phyloP scores from a whole-genome alignment of 1,284 basidiomycete genomes.

The Rhodotorula sp. region DNA sequence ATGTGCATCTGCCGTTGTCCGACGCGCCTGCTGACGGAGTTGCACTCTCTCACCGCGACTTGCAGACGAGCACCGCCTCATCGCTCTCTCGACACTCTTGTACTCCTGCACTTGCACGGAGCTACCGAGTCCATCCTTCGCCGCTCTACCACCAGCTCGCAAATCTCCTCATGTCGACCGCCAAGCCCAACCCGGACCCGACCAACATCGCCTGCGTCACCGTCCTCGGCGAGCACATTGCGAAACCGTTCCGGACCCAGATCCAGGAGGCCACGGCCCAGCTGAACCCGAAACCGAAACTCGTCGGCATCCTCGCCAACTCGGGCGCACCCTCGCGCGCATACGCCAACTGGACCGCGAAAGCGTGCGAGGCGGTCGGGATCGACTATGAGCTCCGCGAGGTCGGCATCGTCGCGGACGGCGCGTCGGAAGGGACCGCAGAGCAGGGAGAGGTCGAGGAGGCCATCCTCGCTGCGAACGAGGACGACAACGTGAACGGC shows the following conservation, averaged over 20 bases:
- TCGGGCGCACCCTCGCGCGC: slow-evolving; percentile 78
- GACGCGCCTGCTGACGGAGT: not conserved
- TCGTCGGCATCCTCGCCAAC: slow-evolving; percentile 90
- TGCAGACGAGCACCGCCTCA: slow-evolving; percentile 2
- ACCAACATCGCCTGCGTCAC: slow-evolving; percentile 14
- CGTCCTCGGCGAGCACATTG: slow-evolving; percentile 36
- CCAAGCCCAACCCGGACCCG: slow-evolving; percentile 4
- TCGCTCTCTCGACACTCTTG: not conserved
- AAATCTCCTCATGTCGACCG: not conserved
- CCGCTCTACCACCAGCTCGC: slow-evolving; percentile 1
- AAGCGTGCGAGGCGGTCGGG: slow-evolving; percentile 83
- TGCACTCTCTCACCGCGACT: not conserved
- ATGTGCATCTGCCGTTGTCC: too few relatives aligned
- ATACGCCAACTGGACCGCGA: slow-evolving; percentile 91
- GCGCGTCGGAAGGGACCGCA: slow-evolving; percentile 49
- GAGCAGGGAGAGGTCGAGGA: slow-evolving; percentile 65
- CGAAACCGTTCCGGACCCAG: slow-evolving; percentile 35
- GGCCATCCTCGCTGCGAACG: slow-evolving; percentile 72
- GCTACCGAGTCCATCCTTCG: not conserved
- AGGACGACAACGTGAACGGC: slow-evolving; percentile 45
- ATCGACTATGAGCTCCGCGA: slow-evolving; percentile 77
- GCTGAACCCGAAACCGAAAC: slow-evolving; percentile 58
- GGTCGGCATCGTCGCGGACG: slow-evolving; percentile 58
- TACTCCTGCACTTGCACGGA: not conserved
- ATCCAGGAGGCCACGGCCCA: slow-evolving; percentile 22